phyloP scores from a whole-genome alignment of 177 flowering plant species.

The Tripterygium wilfordii region DNA sequence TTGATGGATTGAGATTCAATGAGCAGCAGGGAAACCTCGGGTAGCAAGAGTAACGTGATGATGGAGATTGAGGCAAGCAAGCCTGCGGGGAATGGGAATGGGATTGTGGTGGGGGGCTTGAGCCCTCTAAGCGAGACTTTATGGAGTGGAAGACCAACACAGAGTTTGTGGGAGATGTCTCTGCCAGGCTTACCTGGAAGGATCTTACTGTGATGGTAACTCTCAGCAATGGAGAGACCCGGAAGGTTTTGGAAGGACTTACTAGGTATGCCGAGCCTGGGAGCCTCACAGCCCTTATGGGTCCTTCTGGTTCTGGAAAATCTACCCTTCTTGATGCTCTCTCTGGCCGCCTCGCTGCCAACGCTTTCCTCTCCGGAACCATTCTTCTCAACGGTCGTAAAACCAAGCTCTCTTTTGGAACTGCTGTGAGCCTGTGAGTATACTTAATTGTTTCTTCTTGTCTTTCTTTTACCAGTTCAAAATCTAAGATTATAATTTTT shows the following conservation, averaged over 20 bases:
- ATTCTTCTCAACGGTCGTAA: constrained; percentile 78
- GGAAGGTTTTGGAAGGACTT: constrained; percentile 68
- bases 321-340: constrained; percentile 95
- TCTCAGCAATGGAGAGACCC: constrained; percentile 60
- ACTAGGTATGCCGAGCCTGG: constrained; percentile 94
- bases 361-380: constrained; percentile 83
- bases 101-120: constrained; percentile 37
- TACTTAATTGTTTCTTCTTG: background rate
- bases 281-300: constrained; percentile 78
- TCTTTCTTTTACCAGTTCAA: background rate
- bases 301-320: constrained; percentile 96
- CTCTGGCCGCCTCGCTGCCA: constrained; percentile 84
- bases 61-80: constrained; percentile 63
- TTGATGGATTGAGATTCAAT: too few relatives aligned
- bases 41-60: constrained; percentile 20
- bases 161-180: constrained; percentile 70
- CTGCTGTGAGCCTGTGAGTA: constrained; percentile 85
- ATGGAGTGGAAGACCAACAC: constrained; percentile 56
- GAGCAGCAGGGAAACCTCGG: constrained; percentile 12
- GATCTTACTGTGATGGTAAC: constrained; percentile 83
- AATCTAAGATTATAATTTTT: too few relatives aligned
- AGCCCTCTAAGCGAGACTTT: constrained; percentile 84
- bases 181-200: constrained; percentile 86
- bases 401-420: constrained; percentile 79
- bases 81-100: constrained; percentile 32